phyloP scores from a whole-genome alignment of 176 grass and related monocot species.

The Olyra latifolia region DNA sequence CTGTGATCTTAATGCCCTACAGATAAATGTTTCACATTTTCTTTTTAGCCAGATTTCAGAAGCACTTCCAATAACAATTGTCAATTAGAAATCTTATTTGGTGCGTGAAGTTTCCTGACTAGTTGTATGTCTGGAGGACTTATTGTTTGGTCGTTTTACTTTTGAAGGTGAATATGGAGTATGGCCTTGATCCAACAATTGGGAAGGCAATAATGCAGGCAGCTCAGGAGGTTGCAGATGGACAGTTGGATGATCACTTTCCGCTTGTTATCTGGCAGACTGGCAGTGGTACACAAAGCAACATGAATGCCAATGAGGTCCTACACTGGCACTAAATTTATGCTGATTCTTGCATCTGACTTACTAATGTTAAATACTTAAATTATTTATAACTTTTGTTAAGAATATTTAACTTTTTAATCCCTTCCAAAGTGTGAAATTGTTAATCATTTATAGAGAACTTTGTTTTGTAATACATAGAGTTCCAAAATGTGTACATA shows the following conservation, averaged over 20 bases:
- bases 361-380: constrained; percentile 9
- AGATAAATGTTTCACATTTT: neutral
- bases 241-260: constrained; percentile 89
- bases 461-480: too few relatives aligned
- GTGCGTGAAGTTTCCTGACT: neutral
- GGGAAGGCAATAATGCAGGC: constrained; percentile 90
- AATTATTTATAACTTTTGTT: neutral
- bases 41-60: neutral
- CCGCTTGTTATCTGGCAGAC: constrained; percentile 99
- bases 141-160: constrained; percentile 15
- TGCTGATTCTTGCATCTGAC: neutral
- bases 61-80: neutral
- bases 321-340: constrained; percentile 12
- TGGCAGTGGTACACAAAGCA: constrained; percentile 98
- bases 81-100: neutral
- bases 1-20: neutral
- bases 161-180: constrained; percentile 95
- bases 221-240: constrained; percentile 86
- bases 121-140: constrained; percentile 12
- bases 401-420: neutral
- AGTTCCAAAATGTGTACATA: too few relatives aligned
- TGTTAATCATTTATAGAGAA: neutral
- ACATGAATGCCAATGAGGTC: constrained; percentile 99
- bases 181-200: constrained; percentile 79
- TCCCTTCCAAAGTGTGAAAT: neutral